Conservation (phyloP, 1,284 basidiomycete species). For the Rhizoctonia solani region DNA sequence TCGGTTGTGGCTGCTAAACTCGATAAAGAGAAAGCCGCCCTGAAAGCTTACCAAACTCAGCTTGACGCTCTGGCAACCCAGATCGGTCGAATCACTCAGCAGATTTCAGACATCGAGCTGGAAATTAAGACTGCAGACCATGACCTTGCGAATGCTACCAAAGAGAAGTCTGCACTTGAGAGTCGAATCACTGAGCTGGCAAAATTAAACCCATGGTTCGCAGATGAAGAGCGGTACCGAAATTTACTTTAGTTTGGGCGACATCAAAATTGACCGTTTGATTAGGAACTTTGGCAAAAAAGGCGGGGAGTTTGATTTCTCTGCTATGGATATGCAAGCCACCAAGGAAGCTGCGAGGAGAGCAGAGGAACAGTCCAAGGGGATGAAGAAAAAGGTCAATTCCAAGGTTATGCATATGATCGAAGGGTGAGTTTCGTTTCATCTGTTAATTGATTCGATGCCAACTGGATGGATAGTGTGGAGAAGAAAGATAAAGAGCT, state of each 20-base stretch:
- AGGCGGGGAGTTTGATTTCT: conserved; percentile 85
- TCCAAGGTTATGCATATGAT: conserved; percentile 96
- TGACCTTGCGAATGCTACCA: conserved; percentile 52
- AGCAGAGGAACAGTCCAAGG: conserved; percentile 79
- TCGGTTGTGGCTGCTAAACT: conserved; percentile 70
- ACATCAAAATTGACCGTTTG: conserved; percentile 5
- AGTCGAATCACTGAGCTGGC: conserved; percentile 64
- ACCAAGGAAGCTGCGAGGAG: conserved; percentile 72
- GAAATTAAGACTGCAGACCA: conserved; percentile 62
- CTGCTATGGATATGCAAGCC: conserved; percentile 65
- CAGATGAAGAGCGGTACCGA: conserved; percentile 79
- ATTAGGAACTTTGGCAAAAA: conserved; percentile 74
- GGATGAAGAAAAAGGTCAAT: conserved; percentile 95
- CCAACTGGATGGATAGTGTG: conserved; percentile 58
- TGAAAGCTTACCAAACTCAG: conserved; percentile 88
- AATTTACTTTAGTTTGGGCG: neutral
- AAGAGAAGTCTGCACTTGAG: conserved; percentile 55
- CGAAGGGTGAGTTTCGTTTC: conserved; percentile 66
- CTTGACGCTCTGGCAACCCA: conserved; percentile 78
- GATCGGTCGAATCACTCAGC: conserved; percentile 81
- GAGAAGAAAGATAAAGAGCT: conserved; percentile 91
- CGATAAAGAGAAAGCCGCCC: conserved; percentile 79
- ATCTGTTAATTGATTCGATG: neutral
- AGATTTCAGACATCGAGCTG: conserved; percentile 73
- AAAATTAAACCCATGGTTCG: conserved; percentile 87